Conservation (phyloP, 306 rosid genomes). For the Carpinus viminea region DNA sequence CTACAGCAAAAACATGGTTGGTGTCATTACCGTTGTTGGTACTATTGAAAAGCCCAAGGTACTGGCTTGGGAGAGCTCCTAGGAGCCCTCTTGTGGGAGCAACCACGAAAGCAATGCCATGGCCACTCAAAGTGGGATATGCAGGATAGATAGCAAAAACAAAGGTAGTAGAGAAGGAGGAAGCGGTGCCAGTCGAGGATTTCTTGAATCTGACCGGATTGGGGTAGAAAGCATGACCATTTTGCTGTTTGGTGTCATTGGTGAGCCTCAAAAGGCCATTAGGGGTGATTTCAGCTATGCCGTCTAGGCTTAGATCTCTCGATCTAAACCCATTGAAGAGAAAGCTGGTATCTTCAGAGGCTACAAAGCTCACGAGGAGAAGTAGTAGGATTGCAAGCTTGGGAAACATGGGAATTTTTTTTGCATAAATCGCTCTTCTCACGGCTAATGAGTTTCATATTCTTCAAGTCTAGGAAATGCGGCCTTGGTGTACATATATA, state of each 20-base stretch:
- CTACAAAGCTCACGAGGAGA: slow-evolving; percentile 19
- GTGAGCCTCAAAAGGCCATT: slow-evolving; percentile 60
- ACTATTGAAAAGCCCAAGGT: slow-evolving; percentile 57
- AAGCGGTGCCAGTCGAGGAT: slow-evolving; percentile 25
- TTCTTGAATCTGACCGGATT: slow-evolving; percentile 47
- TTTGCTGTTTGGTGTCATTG: slow-evolving; percentile 40
- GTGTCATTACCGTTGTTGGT: slow-evolving; percentile 39
- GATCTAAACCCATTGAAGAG: slow-evolving; percentile 45
- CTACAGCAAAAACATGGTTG: slow-evolving; percentile 54
- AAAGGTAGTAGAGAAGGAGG: slow-evolving; percentile 62
- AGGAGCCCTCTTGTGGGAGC: slow-evolving; percentile 51
- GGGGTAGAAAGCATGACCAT: slow-evolving; percentile 60
- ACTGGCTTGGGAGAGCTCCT: slow-evolving; percentile 36
- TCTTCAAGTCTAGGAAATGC: background rate
- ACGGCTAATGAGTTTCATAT: background rate
- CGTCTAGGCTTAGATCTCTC: slow-evolving; percentile 43
- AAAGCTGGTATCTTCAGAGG: slow-evolving; percentile 38
- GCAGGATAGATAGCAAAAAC: slow-evolving; percentile 54
- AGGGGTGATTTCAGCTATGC: slow-evolving; percentile 44
- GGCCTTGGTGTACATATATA: background rate
- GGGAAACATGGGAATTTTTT: slow-evolving; percentile 29
- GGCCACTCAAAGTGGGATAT: slow-evolving; percentile 45
- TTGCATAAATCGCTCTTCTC: background rate
- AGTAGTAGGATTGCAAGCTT: slow-evolving; percentile 21
- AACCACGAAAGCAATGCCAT: slow-evolving; percentile 60